Evolutionary conservation across 306 rosid genomes (phyloP).

Genomic region (Amphicarpaea edgeworthii): DNA sequence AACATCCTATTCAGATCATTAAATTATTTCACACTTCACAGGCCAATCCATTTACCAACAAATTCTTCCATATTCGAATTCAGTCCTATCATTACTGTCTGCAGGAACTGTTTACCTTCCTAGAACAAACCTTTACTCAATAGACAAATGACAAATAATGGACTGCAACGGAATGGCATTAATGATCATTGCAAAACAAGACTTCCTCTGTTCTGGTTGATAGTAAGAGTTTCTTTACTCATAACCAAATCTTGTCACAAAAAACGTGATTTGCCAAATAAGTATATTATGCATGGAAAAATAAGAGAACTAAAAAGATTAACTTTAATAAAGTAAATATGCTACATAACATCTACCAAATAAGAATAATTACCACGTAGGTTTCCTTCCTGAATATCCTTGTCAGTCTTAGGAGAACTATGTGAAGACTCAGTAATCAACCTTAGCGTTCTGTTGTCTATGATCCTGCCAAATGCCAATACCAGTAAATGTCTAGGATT

Average conservation of each 20-base stretch:
- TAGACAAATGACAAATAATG: conserved; percentile 12
- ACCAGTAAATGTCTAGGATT: conserved; percentile 44
- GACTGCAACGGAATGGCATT: conserved; percentile 20
- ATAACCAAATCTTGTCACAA: conserved; percentile 32
- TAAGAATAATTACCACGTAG: conserved; percentile 76
- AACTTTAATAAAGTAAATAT: conserved; percentile 30
- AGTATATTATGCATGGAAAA: not conserved
- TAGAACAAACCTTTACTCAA: conserved; percentile 27
- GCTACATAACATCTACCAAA: conserved; percentile 30
- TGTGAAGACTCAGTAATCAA: conserved; percentile 76
- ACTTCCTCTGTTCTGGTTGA: conserved; percentile 15
- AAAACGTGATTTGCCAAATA: conserved; percentile 13
- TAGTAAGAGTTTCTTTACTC: conserved; percentile 35
- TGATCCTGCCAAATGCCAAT: conserved; percentile 75
- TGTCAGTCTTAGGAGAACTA: conserved; percentile 69
- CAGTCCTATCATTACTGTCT: not conserved
- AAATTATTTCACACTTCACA: not conserved
- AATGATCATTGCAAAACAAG: conserved; percentile 40
- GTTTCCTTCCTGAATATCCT: conserved; percentile 59
- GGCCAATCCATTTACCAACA: conserved; percentile 6
- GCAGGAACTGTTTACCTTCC: conserved; percentile 29
- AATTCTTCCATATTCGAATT: conserved; percentile 16
- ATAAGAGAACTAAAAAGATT: not conserved
- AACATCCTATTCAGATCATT: conserved; percentile 9
- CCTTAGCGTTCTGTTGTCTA: conserved; percentile 89